Evolutionary conservation across 1,284 basidiomycete genomes (phyloP).

Genomic region (Melanopsichium pennsylvanicum): DNA sequence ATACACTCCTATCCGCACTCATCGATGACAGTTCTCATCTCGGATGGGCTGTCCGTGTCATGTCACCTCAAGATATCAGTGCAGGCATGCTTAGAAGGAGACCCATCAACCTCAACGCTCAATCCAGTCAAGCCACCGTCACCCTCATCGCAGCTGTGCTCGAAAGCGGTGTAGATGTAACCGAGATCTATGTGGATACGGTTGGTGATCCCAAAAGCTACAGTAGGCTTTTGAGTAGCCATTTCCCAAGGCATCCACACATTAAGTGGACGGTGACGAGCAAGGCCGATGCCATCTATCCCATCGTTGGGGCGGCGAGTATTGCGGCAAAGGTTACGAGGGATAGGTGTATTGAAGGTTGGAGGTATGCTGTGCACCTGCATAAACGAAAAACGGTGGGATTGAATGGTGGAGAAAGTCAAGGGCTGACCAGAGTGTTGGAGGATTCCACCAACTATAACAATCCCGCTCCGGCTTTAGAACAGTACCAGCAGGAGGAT

Average conservation of each 20-base stretch:
- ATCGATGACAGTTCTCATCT: conserved; percentile 40
- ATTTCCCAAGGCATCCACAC: conserved; percentile 56
- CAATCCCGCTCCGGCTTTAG: not conserved
- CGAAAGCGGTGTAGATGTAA: conserved; percentile 79
- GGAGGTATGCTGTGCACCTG: conserved; percentile 71
- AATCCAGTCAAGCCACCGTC: conserved; percentile 90
- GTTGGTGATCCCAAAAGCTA: conserved; percentile 87
- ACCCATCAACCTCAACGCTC: conserved; percentile 88
- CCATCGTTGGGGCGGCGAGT: conserved; percentile 94
- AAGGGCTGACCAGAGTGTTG: conserved; percentile 2
- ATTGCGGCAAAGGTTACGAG: conserved; percentile 96
- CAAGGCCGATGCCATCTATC: conserved; percentile 94
- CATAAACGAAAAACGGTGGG: not conserved
- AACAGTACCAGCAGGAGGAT: not conserved
- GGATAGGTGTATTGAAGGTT: conserved; percentile 86
- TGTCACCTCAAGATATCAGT: conserved; percentile 88
- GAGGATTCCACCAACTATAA: conserved; percentile 24
- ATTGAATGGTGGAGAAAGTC: not conserved
- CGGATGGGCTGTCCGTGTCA: conserved; percentile 83
- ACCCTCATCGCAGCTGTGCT: conserved; percentile 84
- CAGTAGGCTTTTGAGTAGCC: conserved; percentile 67
- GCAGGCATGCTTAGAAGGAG: conserved; percentile 85
- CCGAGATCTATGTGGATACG: conserved; percentile 95
- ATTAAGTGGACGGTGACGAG: conserved; percentile 82
- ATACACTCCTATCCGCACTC: conserved; percentile 61